A percentile compares a stretch with the other conserved stretches of the same genome.
phyloP scores from a whole-genome alignment of 257 asterid genomes.

The Apocynum venetum region DNA sequence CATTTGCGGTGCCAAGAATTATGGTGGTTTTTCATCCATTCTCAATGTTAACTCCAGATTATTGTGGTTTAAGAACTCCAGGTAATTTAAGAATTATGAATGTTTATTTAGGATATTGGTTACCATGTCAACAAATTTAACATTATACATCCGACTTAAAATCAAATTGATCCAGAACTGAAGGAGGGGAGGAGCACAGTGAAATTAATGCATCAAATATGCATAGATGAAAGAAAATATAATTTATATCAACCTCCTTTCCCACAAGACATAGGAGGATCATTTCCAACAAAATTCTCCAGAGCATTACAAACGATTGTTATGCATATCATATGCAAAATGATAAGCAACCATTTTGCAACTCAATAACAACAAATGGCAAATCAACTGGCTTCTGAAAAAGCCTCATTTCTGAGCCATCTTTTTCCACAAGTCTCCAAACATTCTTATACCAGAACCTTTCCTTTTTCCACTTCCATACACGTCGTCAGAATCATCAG shows the following conservation, averaged over 20 bases:
- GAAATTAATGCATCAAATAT: no score
- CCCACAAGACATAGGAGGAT: not conserved
- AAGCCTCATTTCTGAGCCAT: slow-evolving; percentile 50
- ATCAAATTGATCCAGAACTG: no score
- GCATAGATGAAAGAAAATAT: not conserved
- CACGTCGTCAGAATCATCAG: slow-evolving; percentile 49
- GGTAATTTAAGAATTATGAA: no score
- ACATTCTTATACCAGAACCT: slow-evolving; percentile 68
- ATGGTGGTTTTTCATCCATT: no score
- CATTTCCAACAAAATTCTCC: slow-evolving; percentile 7
- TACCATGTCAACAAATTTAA: no score
- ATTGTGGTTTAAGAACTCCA: no score
- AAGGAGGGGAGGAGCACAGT: no score
- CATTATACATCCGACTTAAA: no score
- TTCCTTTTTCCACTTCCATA: slow-evolving; percentile 68
- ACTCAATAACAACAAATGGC: not conserved
- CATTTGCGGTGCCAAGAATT: no score
- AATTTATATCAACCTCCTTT: not conserved
- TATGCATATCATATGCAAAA: slow-evolving; percentile 8
- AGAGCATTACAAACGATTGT: slow-evolving; percentile 6
- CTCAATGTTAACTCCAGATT: no score
- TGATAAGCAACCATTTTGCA: slow-evolving; percentile 44
- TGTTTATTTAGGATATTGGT: no score
- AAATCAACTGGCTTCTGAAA: not conserved
- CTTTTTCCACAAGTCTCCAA: slow-evolving; percentile 93